Conservation (phyloP, 1,284 basidiomycete genomes). For the Apiotrichum veenhuisii region DNA sequence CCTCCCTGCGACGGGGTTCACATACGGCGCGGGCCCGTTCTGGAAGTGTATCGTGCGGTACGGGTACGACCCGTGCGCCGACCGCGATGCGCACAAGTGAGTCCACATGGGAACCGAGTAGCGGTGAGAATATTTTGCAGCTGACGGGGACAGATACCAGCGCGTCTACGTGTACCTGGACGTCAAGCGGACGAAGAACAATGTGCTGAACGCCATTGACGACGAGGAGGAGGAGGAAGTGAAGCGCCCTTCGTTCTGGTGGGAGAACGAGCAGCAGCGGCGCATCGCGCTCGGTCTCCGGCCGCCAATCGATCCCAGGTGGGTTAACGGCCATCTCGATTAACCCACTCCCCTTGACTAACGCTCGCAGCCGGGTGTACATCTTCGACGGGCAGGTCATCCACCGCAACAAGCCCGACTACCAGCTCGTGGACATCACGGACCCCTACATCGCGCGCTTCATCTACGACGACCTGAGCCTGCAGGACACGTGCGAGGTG, state of each 20-base stretch:
- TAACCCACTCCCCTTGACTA: neutral
- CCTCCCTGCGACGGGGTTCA: conserved; percentile 60
- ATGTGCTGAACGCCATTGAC: conserved; percentile 23
- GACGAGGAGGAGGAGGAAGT: conserved; percentile 26
- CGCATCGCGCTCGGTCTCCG: conserved; percentile 29
- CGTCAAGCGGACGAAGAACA: conserved; percentile 23
- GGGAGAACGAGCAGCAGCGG: conserved; percentile 35
- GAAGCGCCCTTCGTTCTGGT: conserved; percentile 28
- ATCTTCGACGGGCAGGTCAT: conserved; percentile 81
- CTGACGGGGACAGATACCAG: no score
- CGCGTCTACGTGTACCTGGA: conserved; percentile 64
- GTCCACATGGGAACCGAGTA: conserved; percentile 15
- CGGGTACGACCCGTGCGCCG: conserved; percentile 80
- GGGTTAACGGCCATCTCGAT: conserved; percentile 5
- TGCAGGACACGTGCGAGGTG: conserved; percentile 64
- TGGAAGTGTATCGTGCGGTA: conserved; percentile 81
- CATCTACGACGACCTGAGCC: conserved; percentile 66
- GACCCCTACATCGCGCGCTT: conserved; percentile 76
- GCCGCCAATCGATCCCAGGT: conserved; percentile 34
- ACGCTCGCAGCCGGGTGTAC: conserved; percentile 55
- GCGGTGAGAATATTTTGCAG: no score
- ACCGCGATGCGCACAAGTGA: conserved; percentile 69
- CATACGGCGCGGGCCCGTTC: conserved; percentile 91
- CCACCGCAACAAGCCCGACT: conserved; percentile 78
- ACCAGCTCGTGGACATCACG: conserved; percentile 85